Evolutionary conservation across 768 basidiomycete species (phyloP), one percentile per base, ranked within the genome.

Genomic region (Podaxis sp.): DNA sequence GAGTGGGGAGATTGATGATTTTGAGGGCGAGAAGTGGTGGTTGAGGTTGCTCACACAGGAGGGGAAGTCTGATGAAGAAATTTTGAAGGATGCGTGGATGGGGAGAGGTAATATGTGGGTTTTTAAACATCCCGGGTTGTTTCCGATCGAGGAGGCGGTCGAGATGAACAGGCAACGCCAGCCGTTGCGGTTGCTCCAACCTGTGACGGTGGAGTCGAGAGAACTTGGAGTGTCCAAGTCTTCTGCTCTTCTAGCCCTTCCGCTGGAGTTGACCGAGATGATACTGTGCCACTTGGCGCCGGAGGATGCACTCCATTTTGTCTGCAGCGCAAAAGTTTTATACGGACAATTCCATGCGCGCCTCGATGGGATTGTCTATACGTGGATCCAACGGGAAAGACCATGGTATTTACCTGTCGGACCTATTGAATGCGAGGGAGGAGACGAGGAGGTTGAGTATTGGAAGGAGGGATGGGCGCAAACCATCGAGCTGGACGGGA

Each of bases 361-460:
- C 46, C 27, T 59, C 13, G 36, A 59, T 4, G 24, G 12, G 6
- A 33, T 17, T 29, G n/a, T n/a, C 11, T 38, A 37, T 33, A 0
- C 57, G 9, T 59, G 57, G 46, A 51, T 50, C n/a, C 19, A 22
- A 29, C 41, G 15, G 8, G 43, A 57, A 17, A 46, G 43, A 24
- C 56, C 56, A n/a, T 57, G 56, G 56, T 57, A 57, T 33, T 46
- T 57, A n/a, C 29, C 56, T 49, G 56, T 57, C 11, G 43, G 56
- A 2, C 29, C 43, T 4, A 47, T 47, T 49, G 5, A 57, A 9
- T 57, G 29, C 13, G 24, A 46, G 36, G 19, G 19, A 11, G 56
- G 56, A 11, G 46, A 57, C 24, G 43, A 46, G 11, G 56, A 57
- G 37, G 24, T 49, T n/a, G 43, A 19, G 27, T 43, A 43, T 12